phyloP scores from a whole-genome alignment of 495 filamentous ascomycete species.

The Cairneyella variabilis region DNA sequence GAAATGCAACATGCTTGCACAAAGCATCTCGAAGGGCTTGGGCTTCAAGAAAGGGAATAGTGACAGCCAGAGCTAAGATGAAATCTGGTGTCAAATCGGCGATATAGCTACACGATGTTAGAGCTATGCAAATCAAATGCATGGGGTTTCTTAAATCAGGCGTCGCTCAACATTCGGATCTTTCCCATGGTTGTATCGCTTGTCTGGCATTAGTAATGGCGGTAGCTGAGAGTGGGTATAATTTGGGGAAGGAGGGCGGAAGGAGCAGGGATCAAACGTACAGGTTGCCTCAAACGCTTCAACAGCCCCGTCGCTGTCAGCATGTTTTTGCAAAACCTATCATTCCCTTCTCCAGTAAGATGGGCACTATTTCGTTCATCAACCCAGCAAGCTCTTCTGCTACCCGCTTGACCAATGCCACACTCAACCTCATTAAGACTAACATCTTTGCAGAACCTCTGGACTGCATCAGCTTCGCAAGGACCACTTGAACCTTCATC shows the following conservation, averaged over 20 bases:
- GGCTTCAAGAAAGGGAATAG: background rate
- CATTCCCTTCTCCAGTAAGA: background rate
- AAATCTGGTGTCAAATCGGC: constrained; percentile 3
- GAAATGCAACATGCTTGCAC: constrained; percentile 2
- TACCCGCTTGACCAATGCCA: background rate
- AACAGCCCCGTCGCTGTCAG: background rate
- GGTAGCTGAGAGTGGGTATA: background rate
- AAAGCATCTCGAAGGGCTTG: constrained; percentile 4
- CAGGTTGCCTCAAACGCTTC: background rate
- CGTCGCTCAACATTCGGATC: background rate
- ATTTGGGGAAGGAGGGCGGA: background rate
- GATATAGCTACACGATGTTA: constrained; percentile 8
- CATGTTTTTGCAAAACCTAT: background rate
- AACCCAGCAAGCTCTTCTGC: background rate
- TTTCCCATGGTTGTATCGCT: constrained; percentile 1
- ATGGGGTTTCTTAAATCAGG: constrained; percentile 2
- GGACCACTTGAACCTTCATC: background rate
- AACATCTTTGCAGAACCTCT: background rate
- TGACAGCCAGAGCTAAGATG: constrained; percentile 5
- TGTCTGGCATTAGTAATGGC: background rate
- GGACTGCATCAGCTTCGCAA: background rate
- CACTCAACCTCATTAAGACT: background rate
- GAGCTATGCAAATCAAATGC: background rate
- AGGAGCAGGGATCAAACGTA: background rate
- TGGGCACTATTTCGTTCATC: background rate